Evolutionary conservation across 2,329 filamentous ascomycete genomes (phyloP), one percentile per base, ranked within the genome.

Genomic region (Colletotrichum sp.): DNA sequence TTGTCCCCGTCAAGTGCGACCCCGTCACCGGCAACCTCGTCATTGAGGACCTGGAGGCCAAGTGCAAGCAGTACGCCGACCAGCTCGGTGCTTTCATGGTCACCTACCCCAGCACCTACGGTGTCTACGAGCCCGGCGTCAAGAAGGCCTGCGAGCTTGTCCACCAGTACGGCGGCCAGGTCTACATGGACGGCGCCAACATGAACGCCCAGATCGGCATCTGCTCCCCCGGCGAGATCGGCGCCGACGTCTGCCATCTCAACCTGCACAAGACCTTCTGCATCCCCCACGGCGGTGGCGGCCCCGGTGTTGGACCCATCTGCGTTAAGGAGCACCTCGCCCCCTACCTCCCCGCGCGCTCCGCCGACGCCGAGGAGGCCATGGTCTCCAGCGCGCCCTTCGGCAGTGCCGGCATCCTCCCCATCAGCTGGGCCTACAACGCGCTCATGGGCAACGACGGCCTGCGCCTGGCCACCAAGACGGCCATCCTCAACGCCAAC

Each of bases 181-280:
- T 99, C 18, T 99, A 98, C 89, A 98, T 99, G 96, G 96, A 99
- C 83, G 96, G 96, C 64, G 96, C 96, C 79, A 99, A 99, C 88
- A 97, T 98, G 95, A 99, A 98, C 83, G 96, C 96, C 22, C 96
- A 99, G 85, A 98, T 99, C 78, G 96, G 96, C 15, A 91, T 99
- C 13, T 98, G 95, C 88, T 98, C 95, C 1, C 96, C 96, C 3
- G 96, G 96, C 52, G 96, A 98, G 84, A 98, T 99, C 79, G 96
- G 96, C 24, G 96, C 96, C 34, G 96, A 99, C 83, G 96, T 98
- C 52, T 99, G 96, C 90, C 96, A 98, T 88, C 89, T 99, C 76
- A 99, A 99, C 86, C 90, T 99, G 57, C 96, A 99, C 92, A 99
- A 99, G 91, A 99, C 96, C 5, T 99, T 99, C 89, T 99, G 96